Conservation (phyloP, 345 rosid genomes). For the Physaria fendleri region DNA sequence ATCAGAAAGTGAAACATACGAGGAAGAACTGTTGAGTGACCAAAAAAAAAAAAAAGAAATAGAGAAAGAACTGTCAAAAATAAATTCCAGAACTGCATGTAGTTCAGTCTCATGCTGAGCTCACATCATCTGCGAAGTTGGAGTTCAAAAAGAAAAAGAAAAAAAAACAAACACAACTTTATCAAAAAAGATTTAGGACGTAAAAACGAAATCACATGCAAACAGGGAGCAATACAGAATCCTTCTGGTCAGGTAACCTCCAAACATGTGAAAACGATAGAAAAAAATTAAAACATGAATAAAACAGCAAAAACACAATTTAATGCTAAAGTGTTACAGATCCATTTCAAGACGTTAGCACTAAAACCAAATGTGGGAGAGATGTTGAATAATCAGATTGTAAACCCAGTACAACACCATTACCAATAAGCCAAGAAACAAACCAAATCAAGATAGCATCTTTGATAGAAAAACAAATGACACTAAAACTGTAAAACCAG, state of each 20-base stretch:
- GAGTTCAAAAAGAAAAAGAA: conserved; percentile 34
- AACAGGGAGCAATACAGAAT: background rate
- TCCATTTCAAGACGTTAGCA: background rate
- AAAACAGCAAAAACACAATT: background rate
- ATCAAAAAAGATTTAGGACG: background rate
- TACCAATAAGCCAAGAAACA: conserved; percentile 7
- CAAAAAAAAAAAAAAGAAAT: conserved; percentile 6
- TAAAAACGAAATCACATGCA: background rate
- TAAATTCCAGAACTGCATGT: conserved; percentile 29
- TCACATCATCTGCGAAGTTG: conserved; percentile 53
- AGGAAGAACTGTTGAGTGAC: no score
- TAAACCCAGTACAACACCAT: background rate
- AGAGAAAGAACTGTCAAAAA: background rate
- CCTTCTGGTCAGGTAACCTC: background rate
- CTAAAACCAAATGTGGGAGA: background rate
- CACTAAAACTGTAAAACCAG: conserved; percentile 1
- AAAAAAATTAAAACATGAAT: conserved; percentile 7
- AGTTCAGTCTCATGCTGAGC: conserved; percentile 44
- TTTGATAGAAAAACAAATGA: conserved; percentile 2
- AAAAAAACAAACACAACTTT: conserved; percentile 21
- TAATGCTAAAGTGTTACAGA: background rate
- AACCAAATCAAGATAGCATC: background rate
- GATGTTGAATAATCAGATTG: background rate
- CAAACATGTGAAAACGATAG: background rate
- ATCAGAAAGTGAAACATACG: conserved; percentile 4